phyloP scores from a whole-genome alignment of 169 alveolate genomes.

The Cryptosporidium felis region DNA sequence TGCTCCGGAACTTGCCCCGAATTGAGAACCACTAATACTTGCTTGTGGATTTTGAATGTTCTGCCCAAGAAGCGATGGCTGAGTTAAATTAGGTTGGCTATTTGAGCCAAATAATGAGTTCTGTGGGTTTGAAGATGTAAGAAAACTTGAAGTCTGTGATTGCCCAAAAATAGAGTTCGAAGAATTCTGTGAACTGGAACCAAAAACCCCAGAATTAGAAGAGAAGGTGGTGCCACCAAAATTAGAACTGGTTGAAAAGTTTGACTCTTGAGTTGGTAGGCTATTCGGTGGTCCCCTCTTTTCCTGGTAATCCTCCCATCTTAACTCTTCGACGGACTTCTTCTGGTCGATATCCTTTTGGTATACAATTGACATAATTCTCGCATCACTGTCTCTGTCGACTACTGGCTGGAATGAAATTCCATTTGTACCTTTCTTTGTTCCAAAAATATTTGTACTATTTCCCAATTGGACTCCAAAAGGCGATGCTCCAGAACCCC shows the following conservation, averaged over 20 bases:
- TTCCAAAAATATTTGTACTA: constrained; percentile 39
- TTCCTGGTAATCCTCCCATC: constrained; percentile 71
- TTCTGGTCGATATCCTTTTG: constrained; percentile 66
- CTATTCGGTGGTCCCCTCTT: constrained; percentile 62
- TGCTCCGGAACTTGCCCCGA: neutral
- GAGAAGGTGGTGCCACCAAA: constrained; percentile 25
- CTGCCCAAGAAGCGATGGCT: constrained; percentile 1
- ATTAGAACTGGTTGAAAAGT: neutral
- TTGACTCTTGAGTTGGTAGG: neutral
- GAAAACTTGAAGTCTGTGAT: constrained; percentile 3
- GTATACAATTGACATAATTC: constrained; percentile 59
- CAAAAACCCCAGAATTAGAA: constrained; percentile 23
- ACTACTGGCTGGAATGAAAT: constrained; percentile 67
- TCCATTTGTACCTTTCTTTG: constrained; percentile 50
- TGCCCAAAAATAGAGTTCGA: constrained; percentile 56
- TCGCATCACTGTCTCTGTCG: constrained; percentile 68
- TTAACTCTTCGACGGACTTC: constrained; percentile 65
- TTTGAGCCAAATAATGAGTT: neutral
- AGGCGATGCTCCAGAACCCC: constrained; percentile 10
- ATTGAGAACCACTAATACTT: constrained; percentile 2
- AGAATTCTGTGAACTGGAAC: neutral
- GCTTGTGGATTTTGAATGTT: constrained; percentile 11
- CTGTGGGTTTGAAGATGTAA: neutral
- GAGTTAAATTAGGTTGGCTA: constrained; percentile 11
- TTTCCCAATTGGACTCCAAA: constrained; percentile 36